These are phyloP conservation scores for Austroboletus novae-zelandiae DNA, from an alignment of 1,284 basidiomycete species.

Conservation along the genomic window DNA sequence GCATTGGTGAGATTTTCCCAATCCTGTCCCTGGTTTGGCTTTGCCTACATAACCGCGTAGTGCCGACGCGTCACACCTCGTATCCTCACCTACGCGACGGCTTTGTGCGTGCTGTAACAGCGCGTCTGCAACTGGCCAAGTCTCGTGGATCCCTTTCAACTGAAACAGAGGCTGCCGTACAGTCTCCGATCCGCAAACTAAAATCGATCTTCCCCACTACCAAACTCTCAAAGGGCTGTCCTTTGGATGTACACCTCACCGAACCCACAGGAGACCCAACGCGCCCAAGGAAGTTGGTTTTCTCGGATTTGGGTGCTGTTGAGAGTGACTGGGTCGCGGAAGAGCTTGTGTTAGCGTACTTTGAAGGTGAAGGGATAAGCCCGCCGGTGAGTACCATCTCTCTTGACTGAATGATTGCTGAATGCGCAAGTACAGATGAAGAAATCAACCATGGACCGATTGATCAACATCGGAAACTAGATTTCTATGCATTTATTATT, in stretches of 20 bases:
- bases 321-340: slow-evolving; percentile 72
- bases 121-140: slow-evolving; percentile 56
- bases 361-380: slow-evolving; percentile 67
- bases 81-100: slow-evolving; percentile 84
- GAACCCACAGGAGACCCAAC: slow-evolving; percentile 45
- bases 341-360: slow-evolving; percentile 72
- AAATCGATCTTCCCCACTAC: slow-evolving; percentile 75
- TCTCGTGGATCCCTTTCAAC: slow-evolving; percentile 52
- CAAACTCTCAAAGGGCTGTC: slow-evolving; percentile 58
- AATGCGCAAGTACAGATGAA: slow-evolving; percentile 40
- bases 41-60: slow-evolving; percentile 36
- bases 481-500: not conserved
- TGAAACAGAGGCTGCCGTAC: slow-evolving; percentile 54
- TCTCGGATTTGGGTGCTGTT: slow-evolving; percentile 69
- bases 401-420: not conserved
- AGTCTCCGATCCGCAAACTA: slow-evolving; percentile 66
- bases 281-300: slow-evolving; percentile 55
- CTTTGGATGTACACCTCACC: slow-evolving; percentile 67
- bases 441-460: slow-evolving; percentile 26
- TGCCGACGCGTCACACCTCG: slow-evolving; percentile 79
- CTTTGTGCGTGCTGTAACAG: slow-evolving; percentile 74
- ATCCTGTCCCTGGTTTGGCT: not conserved
- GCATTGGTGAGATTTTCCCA: slow-evolving; percentile 53
- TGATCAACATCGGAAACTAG: slow-evolving; percentile 24
- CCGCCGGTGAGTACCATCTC: slow-evolving; percentile 53